These are phyloP conservation scores for Pythium volutum DNA, from an alignment of 352 stramenopile species.

Conservation along the genomic window DNA sequence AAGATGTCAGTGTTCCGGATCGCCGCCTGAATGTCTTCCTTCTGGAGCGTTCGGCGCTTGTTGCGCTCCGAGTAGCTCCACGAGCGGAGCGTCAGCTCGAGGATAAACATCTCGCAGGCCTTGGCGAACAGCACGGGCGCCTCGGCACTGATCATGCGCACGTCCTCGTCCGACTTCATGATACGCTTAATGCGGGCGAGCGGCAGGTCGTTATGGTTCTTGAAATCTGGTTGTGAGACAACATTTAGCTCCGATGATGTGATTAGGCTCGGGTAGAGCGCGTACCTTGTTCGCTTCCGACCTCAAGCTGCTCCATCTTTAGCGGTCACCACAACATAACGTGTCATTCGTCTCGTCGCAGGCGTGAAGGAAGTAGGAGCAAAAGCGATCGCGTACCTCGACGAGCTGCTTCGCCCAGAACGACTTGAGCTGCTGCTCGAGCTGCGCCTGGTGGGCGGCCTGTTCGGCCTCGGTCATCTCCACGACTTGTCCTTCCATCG, in stretches of 20 bases:
- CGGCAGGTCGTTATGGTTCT: slow-evolving; percentile 98
- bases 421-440: slow-evolving; percentile 87
- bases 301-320: slow-evolving; percentile 90
- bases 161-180: slow-evolving; percentile 94
- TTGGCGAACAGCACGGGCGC: slow-evolving; percentile 99
- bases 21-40: slow-evolving; percentile 97
- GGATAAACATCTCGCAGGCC: slow-evolving; percentile 99
- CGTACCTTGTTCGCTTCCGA: slow-evolving; percentile 91
- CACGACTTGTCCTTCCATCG: slow-evolving; percentile 84
- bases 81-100: slow-evolving; percentile 96
- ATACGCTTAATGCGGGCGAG: slow-evolving; percentile 95
- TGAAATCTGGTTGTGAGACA: slow-evolving; percentile 86
- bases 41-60: slow-evolving; percentile 94
- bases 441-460: slow-evolving; percentile 81
- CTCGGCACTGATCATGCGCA: slow-evolving; percentile 98
- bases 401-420: slow-evolving; percentile 94
- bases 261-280: neutral
- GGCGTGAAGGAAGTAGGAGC: neutral
- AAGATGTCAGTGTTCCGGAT: slow-evolving; percentile 99
- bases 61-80: slow-evolving; percentile 89
- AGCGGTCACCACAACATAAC: neutral
- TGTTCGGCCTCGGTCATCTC: slow-evolving; percentile 85
- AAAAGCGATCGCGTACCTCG: slow-evolving; percentile 35
- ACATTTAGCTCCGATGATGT: neutral
- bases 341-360: neutral